These are phyloP conservation scores for Diphasiastrum complanatum DNA, from an alignment of 83 land plant species.

Conservation along the genomic window DNA sequence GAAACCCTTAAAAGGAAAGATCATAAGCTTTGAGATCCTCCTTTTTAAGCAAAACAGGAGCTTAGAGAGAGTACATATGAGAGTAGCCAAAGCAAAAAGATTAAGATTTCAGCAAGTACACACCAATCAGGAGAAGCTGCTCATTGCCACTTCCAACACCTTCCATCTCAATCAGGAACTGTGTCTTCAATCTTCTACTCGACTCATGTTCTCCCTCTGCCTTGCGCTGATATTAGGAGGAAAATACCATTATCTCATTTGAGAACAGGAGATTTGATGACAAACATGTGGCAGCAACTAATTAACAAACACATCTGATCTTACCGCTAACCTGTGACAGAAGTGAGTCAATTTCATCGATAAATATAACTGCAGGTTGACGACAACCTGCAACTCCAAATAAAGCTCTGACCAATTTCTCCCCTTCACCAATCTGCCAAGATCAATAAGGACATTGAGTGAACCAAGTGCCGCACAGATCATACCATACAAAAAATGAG, in stretches of 20 bases:
- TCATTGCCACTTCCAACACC: constrained; percentile 94
- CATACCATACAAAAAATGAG: neutral
- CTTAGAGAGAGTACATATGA: neutral
- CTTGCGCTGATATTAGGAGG: constrained; percentile 78
- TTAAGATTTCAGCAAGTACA: neutral
- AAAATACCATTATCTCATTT: neutral
- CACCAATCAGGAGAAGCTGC: constrained; percentile 93
- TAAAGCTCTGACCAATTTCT: constrained; percentile 92
- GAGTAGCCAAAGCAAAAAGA: neutral
- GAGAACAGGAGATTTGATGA: neutral
- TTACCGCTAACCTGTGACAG: constrained; percentile 67
- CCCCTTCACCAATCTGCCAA: constrained; percentile 95
- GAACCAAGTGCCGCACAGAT: neutral
- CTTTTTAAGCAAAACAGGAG: too few relatives aligned
- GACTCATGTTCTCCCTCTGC: constrained; percentile 99
- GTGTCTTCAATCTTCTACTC: constrained; percentile 91
- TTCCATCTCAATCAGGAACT: constrained; percentile 98
- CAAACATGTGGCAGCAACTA: neutral
- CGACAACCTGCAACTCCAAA: constrained; percentile 99
- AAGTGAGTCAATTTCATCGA: constrained; percentile 97
- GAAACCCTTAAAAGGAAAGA: neutral
- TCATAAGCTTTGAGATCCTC: too few relatives aligned
- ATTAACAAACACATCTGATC: neutral
- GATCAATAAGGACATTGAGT: neutral
- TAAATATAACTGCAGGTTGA: constrained; percentile 99